Base-by-base conservation (phyloP, 2,329 filamentous ascomycete species). In the Aspergillus neoniger region DNA sequence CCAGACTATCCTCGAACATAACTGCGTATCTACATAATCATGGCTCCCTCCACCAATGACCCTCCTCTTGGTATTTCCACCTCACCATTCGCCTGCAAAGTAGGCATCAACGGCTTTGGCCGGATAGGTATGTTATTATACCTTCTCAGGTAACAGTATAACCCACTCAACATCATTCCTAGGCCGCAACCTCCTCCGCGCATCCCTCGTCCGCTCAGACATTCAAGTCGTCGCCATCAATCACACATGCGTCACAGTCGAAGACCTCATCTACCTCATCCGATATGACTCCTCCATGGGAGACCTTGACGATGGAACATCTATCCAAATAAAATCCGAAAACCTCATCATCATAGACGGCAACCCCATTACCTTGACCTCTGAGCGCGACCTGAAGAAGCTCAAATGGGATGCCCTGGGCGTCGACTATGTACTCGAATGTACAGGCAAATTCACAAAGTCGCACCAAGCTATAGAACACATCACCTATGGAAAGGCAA, bases 61-160 rank as follows among this genome's bases (percentile, higher is more conserved):
- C 10, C 39, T 9, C 15, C 39, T 5, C 1, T 43, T 17, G 39
- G 39, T 3, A 43, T 43, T 4, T 17, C 39, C 15, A 8, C 39
- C 19, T 43, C 39, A 10, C 39, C 39, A 43, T 43, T 9, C 8
- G 19, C 51, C 36, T 71, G 68, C 80, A 88, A 92, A 87, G 90
- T 93, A 77, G 91, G 91, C 79, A 96, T 95, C 88, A 96, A 96
- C 87, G 92, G 92, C 79, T 96, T 96, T 85, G 92, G 92, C 82
- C 91, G 92, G 80, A 96, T 96, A 81, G 92, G 70, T 72, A 49
- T 12, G 61, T 59, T 28, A 47, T 23, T 10, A 1, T 14, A 14
- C 50, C 51, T 9, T 1, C 39, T 36, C 25, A 15, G 4, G 2
- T n/a, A 7, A 19, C 6, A 15, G 17, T 14, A 14, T 23, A 15